These are phyloP conservation scores for Triticum monococcum DNA, from an alignment of 176 grass and related monocot species.

Conservation along the genomic window DNA sequence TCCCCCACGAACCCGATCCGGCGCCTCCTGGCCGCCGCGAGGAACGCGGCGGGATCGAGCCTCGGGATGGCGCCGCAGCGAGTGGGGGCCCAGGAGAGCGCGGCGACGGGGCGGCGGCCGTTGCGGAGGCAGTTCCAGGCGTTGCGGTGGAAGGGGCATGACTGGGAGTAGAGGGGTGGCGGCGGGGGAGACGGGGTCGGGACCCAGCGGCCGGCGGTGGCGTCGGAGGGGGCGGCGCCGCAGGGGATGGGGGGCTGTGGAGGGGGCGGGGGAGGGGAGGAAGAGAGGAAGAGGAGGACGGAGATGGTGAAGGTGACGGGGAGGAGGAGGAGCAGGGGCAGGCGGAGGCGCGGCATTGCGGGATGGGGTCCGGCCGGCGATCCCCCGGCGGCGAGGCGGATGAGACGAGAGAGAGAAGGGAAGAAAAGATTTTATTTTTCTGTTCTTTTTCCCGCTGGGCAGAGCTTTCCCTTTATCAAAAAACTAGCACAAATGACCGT, in stretches of 20 bases:
- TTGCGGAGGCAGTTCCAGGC: slow-evolving; percentile 95
- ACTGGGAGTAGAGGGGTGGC: slow-evolving; percentile 47
- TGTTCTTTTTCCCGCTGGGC: background rate
- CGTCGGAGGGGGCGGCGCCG: slow-evolving; percentile 59
- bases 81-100: slow-evolving; percentile 71
- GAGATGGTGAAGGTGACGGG: slow-evolving; percentile 32
- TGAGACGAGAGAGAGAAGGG: background rate
- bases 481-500: too few relatives aligned
- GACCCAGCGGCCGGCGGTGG: slow-evolving; percentile 60
- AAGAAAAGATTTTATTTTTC: background rate
- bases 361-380: slow-evolving; percentile 27
- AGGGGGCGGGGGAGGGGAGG: background rate
- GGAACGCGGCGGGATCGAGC: slow-evolving; percentile 59
- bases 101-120: slow-evolving; percentile 28
- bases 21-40: slow-evolving; percentile 40
- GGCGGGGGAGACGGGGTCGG: slow-evolving; percentile 15
- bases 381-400: slow-evolving; percentile 14
- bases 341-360: slow-evolving; percentile 39
- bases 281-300: slow-evolving; percentile 17
- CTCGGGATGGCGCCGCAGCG: slow-evolving; percentile 74
- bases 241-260: slow-evolving; percentile 38
- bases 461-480: background rate
- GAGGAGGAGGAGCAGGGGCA: slow-evolving; percentile 32
- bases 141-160: slow-evolving; percentile 90
- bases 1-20: slow-evolving; percentile 77